A percentile compares a stretch with the other conserved stretches of the same genome.
phyloP scores from a whole-genome alignment of 2,329 filamentous ascomycete genomes.

The Sclerotinia glacialis region DNA sequence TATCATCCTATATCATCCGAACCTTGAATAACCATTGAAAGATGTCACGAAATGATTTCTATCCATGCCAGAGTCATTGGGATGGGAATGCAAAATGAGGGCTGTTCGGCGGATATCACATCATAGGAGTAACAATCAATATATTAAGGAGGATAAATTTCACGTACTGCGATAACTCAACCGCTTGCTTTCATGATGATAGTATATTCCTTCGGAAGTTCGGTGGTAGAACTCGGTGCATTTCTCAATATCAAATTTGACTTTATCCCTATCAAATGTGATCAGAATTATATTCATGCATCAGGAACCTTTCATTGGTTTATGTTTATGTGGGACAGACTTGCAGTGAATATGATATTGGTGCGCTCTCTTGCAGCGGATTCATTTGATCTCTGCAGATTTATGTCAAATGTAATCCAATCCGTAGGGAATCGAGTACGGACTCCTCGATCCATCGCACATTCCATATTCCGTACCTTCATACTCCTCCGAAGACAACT shows the following conservation, averaged over 20 bases:
- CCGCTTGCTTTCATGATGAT: not conserved
- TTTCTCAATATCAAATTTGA: not conserved
- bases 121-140: no score
- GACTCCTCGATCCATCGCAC: no score
- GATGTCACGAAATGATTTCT: not conserved
- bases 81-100: no score
- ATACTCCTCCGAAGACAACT: no score
- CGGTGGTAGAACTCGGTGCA: not conserved
- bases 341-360: not conserved
- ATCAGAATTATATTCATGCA: not conserved
- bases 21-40: not conserved
- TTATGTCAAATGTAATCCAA: not conserved
- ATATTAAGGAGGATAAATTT: no score
- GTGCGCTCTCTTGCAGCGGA: conserved; percentile 2
- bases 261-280: not conserved
- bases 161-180: no score
- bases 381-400: conserved; percentile 6
- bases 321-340: not conserved
- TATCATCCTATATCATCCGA: not conserved
- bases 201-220: no score
- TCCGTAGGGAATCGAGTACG: no score
- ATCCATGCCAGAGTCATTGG: no score
- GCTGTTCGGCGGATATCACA: no score
- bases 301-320: not conserved
- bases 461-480: no score